These are phyloP conservation scores for Globisporangium viniferum DNA, from an alignment of 352 stramenopile genomes.

Conservation along the genomic window DNA sequence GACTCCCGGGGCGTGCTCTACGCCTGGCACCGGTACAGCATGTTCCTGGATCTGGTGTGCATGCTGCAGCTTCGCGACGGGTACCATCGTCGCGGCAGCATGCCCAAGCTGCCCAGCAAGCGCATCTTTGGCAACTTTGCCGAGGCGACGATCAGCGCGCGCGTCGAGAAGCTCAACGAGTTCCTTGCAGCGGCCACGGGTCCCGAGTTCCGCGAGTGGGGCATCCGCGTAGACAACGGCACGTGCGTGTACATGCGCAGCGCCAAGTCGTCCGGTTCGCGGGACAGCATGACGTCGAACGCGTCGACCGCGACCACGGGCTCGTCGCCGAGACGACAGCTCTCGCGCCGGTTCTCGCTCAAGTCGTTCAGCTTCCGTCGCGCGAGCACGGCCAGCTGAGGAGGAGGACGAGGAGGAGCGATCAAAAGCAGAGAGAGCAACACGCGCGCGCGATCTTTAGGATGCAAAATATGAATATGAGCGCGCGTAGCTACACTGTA, in stretches of 20 bases:
- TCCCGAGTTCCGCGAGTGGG: slow-evolving; percentile 44
- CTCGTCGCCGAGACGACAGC: slow-evolving; percentile 16
- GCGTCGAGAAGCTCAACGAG: slow-evolving; percentile 41
- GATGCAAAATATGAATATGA: background rate
- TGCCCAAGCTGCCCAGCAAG: slow-evolving; percentile 43
- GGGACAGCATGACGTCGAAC: slow-evolving; percentile 18
- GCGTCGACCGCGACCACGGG: slow-evolving; percentile 18
- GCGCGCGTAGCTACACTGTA: background rate
- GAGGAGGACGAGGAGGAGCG: background rate
- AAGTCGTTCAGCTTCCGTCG: slow-evolving; percentile 33
- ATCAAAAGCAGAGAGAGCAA: no score
- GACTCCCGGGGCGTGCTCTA: slow-evolving; percentile 37
- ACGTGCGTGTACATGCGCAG: slow-evolving; percentile 51
- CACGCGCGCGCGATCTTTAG: background rate
- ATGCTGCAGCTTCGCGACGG: slow-evolving; percentile 40
- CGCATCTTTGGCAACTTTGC: slow-evolving; percentile 39
- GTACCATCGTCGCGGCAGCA: slow-evolving; percentile 24
- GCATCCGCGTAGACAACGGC: slow-evolving; percentile 45
- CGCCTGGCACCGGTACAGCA: slow-evolving; percentile 50
- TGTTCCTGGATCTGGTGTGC: slow-evolving; percentile 38
- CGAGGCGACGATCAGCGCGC: slow-evolving; percentile 39
- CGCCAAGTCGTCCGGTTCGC: slow-evolving; percentile 16
- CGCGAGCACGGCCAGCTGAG: slow-evolving; percentile 20
- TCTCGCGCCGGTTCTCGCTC: slow-evolving; percentile 29
- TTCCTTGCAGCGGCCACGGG: slow-evolving; percentile 42